Evolutionary conservation across 2,329 filamentous ascomycete genomes (phyloP), one percentile per base, ranked within the genome.

Genomic region (Rhinocladiella similis): DNA sequence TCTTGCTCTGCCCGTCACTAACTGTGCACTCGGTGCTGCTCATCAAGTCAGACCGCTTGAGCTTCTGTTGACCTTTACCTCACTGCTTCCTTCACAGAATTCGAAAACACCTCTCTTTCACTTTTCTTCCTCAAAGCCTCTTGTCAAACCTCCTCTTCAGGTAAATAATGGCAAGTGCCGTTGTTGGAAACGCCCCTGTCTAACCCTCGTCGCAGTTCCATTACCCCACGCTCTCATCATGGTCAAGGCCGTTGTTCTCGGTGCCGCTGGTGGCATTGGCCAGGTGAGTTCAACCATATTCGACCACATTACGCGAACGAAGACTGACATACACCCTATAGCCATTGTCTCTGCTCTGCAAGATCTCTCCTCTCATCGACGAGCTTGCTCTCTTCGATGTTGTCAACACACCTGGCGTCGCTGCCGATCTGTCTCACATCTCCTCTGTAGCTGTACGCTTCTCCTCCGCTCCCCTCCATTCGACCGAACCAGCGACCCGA

Each of bases 331-430:
- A 54, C 59, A 42, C 39, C 57, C 46, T 59, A 56, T 72, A 97
- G 92, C 94, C 94, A 67, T 84, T 99, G 70, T 99, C 94, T 65
- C 90, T 99, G 66, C 89, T 99, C 69, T 84, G 97, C 74, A 99
- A 99, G 85, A 85, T 89, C 66, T 90, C 83, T 72, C 89, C 91
- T 64, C 85, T 91, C 71, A 83, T 99, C 70, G 88, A 93, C 70
- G 90, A 97, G 81, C 90, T 99, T 69, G 83, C 91, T 60, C 89
- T 99, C 69, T 99, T 97, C 83, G 94, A 99, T 96, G 92, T 99
- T 66, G 93, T 97, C 77, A 97, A 97, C 84, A 95, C 91, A 49
- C 92, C 91, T 68, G 94, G 94, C 77, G 94, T 99, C 72, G 90
- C 92, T 65, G 87, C 93, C 70, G 94, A 99, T 75, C 86, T 99